Evolutionary conservation across 1,139 yeast species (phyloP).

Genomic region (Spencermartinsiella ligniputridi): DNA sequence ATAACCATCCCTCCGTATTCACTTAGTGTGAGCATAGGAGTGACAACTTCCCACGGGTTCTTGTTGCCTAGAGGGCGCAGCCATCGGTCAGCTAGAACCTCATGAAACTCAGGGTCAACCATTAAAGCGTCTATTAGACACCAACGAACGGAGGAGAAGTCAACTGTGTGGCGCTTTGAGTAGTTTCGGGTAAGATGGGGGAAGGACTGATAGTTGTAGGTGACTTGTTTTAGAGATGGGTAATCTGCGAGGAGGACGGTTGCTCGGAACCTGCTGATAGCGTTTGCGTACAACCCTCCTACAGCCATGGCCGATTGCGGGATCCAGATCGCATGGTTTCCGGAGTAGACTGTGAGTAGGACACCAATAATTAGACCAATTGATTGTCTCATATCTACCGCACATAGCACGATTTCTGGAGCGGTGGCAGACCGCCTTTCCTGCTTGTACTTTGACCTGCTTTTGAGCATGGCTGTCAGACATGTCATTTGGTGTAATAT

Average conservation of each 20-base stretch:
- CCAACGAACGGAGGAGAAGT: slow-evolving; percentile 78
- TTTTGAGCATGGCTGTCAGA: slow-evolving; percentile 54
- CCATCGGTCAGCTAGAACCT: slow-evolving; percentile 87
- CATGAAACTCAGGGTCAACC: slow-evolving; percentile 91
- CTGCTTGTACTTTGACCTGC: slow-evolving; percentile 41
- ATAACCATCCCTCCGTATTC: slow-evolving; percentile 98
- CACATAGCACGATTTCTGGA: slow-evolving; percentile 48
- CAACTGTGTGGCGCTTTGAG: slow-evolving; percentile 72
- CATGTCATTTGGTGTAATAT: slow-evolving; percentile 84
- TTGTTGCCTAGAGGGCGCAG: slow-evolving; percentile 84
- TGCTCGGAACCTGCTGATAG: slow-evolving; percentile 66
- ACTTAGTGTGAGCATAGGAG: slow-evolving; percentile 83
- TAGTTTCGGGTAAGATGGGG: slow-evolving; percentile 81
- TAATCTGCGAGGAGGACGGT: slow-evolving; percentile 79
- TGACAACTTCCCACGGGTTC: slow-evolving; percentile 69
- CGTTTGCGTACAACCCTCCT: slow-evolving; percentile 84
- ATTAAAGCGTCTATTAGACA: slow-evolving; percentile 88
- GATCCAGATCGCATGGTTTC: slow-evolving; percentile 77
- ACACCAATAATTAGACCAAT: slow-evolving; percentile 84
- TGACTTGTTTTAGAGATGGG: slow-evolving; percentile 85
- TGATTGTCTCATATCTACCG: slow-evolving; percentile 80
- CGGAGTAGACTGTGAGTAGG: slow-evolving; percentile 76
- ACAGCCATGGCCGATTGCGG: slow-evolving; percentile 70
- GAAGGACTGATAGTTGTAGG: slow-evolving; percentile 85
- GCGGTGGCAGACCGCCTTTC: slow-evolving; percentile 7